Conservation (phyloP, 1,284 basidiomycete species). For the Tilletiaria anomala region DNA sequence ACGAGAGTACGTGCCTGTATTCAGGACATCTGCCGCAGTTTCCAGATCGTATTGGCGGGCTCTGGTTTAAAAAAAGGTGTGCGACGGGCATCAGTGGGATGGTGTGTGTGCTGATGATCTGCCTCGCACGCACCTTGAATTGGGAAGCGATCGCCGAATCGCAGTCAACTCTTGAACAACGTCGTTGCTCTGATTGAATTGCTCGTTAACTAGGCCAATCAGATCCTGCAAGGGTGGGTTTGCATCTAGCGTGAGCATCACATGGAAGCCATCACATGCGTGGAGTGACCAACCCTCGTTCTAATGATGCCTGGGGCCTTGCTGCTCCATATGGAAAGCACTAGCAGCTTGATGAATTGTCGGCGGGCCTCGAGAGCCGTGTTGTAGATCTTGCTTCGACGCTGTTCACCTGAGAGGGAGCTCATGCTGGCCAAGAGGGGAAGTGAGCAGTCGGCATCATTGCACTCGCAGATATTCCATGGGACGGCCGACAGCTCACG, state of each 20-base stretch:
- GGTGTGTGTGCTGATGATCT: neutral
- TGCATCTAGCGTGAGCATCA: too few species aligned
- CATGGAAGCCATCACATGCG: too few species aligned
- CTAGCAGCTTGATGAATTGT: conserved; percentile 71
- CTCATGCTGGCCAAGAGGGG: conserved; percentile 50
- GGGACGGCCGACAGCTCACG: conserved; percentile 46
- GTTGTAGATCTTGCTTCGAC: conserved; percentile 66
- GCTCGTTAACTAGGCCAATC: conserved; percentile 27
- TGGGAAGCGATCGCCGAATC: conserved; percentile 47
- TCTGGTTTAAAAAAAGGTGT: conserved; percentile 41
- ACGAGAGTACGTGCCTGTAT: conserved; percentile 62
- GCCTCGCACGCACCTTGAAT: conserved; percentile 28
- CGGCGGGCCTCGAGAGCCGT: conserved; percentile 76
- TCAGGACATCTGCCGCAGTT: conserved; percentile 70
- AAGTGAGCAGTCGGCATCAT: neutral
- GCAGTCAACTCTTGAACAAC: conserved; percentile 53
- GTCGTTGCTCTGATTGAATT: conserved; percentile 65
- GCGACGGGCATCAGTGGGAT: conserved; percentile 5
- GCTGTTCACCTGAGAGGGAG: conserved; percentile 62
- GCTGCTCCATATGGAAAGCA: conserved; percentile 22
- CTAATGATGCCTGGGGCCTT: conserved; percentile 11
- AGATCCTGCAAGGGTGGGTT: too few species aligned
- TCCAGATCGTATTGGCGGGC: conserved; percentile 77
- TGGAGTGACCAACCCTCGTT: too few species aligned
- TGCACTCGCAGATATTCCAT: neutral